Evolutionary conservation across 805 yeast genomes (phyloP), one percentile per base, ranked within the genome.

Genomic region (Ogataea methylovora): DNA sequence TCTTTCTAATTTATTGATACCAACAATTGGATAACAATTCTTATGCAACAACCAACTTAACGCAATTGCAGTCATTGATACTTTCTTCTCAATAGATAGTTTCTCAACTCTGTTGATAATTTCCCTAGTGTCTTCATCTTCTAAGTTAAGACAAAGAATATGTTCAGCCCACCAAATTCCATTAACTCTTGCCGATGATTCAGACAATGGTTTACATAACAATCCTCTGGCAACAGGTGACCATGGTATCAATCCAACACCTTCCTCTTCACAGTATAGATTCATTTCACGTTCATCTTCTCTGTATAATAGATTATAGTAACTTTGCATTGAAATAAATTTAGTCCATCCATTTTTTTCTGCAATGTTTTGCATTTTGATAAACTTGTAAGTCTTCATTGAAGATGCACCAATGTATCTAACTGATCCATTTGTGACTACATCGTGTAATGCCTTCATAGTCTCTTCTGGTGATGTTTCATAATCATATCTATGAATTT

Each of bases 221-320:
- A 65, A 17, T 5, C 83, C 82, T 36, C 71, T 53, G 5, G 76
- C 77, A 36, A 65, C 49, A 18, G 84, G 82, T 7, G 79, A 70
- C 72, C 75, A 77, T n/a, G 81, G 81, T 29, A 73, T 62, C 15
- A 74, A 34, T 2, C 77, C 80, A 26, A 78, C 69, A 12, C 69
- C 69, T 10, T 68, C 67, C 33, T 59, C 61, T 17, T 67, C 53
- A 41, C 79, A 73, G 51, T 56, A 77, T 18, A 70, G 73, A 38
- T 64, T 69, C 65, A 75, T 58, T 46, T 78, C 84, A 12, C 76
- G 56, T 47, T 77, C 84, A 33, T 76, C 83, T 46, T 77, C 83
- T 18, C 84, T 59, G 45, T 72, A 61, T 8, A 76, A 34, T 42
- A 76, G 54, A 45, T 73, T 74, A 53, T 76, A 71, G 48, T 55